phyloP scores from a whole-genome alignment of 2,329 filamentous ascomycete genomes.

The Scedosporium apiospermum region DNA sequence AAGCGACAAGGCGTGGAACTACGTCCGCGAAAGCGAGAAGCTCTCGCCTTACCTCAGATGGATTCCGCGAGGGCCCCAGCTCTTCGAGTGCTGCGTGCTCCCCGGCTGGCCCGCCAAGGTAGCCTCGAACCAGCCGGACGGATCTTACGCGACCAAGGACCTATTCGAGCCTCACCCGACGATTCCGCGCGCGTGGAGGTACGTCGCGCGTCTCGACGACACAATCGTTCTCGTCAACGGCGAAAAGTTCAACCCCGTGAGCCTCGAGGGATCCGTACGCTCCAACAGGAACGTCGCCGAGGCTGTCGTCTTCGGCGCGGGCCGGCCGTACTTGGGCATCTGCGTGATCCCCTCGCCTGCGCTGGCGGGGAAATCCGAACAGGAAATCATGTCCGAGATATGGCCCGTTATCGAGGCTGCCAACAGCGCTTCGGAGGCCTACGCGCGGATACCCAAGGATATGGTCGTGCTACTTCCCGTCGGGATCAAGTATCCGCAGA shows the following conservation, averaged over 20 bases:
- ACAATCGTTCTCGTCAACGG: constrained; percentile 55
- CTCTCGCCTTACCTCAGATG: constrained; percentile 15
- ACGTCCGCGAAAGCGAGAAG: constrained; percentile 32
- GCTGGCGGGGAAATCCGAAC: constrained; percentile 11
- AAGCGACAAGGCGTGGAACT: constrained; percentile 51
- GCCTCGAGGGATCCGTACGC: constrained; percentile 46
- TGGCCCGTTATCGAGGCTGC: constrained; percentile 24
- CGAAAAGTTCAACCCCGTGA: constrained; percentile 59
- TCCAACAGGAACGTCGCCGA: constrained; percentile 36
- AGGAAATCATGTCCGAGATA: constrained; percentile 19
- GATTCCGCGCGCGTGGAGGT: constrained; percentile 48
- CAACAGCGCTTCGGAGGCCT: constrained; percentile 20
- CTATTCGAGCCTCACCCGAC: constrained; percentile 46
- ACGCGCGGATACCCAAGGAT: constrained; percentile 31
- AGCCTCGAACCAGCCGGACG: constrained; percentile 47
- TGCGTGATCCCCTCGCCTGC: constrained; percentile 31
- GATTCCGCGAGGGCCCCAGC: constrained; percentile 21
- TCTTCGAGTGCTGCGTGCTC: constrained; percentile 26
- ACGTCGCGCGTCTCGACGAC: constrained; percentile 51
- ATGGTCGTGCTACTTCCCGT: constrained; percentile 39
- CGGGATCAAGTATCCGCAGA: constrained; percentile 31
- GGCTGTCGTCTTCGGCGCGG: constrained; percentile 53
- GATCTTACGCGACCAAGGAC: constrained; percentile 54
- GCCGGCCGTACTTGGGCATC: constrained; percentile 43
- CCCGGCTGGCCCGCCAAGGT: constrained; percentile 48